These are phyloP conservation scores for Verruconis gallopava DNA, from an alignment of 2,329 filamentous ascomycete species.

Conservation along the genomic window DNA sequence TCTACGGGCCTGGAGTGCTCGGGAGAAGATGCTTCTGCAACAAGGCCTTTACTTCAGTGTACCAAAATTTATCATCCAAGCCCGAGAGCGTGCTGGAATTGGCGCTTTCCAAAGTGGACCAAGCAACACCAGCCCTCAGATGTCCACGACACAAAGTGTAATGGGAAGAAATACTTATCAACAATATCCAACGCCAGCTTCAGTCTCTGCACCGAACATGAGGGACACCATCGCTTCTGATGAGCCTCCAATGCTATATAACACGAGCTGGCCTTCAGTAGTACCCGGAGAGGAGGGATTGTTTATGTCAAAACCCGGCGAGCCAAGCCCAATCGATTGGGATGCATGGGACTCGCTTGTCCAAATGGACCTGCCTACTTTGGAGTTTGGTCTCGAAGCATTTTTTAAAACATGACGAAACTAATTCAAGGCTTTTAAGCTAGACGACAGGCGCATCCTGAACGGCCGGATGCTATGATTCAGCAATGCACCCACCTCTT, in stretches of 20 bases:
- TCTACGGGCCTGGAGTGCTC: constrained; percentile 32
- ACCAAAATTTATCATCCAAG: background rate
- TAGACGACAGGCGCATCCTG: too few relatives aligned
- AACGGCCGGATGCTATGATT: too few relatives aligned
- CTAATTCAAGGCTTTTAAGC: too few relatives aligned
- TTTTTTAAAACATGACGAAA: too few relatives aligned
- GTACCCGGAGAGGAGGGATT: background rate
- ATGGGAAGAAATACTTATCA: background rate
- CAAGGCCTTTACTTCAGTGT: background rate
- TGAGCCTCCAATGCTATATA: background rate
- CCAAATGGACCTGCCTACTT: constrained; percentile 4
- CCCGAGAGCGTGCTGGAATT: background rate
- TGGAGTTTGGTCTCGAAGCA: constrained; percentile 1
- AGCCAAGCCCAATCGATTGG: constrained; percentile 7
- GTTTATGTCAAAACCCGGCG: background rate
- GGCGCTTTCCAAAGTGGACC: background rate
- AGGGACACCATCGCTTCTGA: background rate
- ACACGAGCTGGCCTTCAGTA: background rate
- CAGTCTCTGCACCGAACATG: background rate
- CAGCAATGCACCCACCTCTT: too few relatives aligned
- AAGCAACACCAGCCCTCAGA: background rate
- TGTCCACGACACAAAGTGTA: background rate
- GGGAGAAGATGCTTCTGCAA: background rate
- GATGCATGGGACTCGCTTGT: constrained; percentile 7
- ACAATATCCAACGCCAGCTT: background rate